A percentile compares a stretch with the other conserved stretches of the same genome.
These are phyloP conservation scores for Pharus latifolius DNA, from an alignment of 176 grass and related monocot genomes.

Conservation along the genomic window DNA sequence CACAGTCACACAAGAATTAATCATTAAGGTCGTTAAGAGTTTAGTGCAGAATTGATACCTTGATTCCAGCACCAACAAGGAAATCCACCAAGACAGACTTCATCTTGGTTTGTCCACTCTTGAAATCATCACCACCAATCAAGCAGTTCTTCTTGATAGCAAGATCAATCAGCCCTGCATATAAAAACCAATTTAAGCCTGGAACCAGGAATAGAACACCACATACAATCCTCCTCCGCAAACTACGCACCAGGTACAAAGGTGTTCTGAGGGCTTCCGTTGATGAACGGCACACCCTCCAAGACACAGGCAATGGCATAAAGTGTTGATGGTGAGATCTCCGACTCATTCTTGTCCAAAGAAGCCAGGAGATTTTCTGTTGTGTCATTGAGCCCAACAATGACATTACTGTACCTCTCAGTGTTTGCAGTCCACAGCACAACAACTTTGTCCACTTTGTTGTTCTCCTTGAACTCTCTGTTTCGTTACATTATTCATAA, in stretches of 20 bases:
- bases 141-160: slow-evolving; percentile 79
- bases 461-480: slow-evolving; percentile 98
- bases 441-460: slow-evolving; percentile 77
- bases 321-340: slow-evolving; percentile 82
- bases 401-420: slow-evolving; percentile 80
- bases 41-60: slow-evolving; percentile 30
- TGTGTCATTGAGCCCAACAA: slow-evolving; percentile 78
- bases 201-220: not conserved
- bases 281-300: slow-evolving; percentile 84
- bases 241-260: slow-evolving; percentile 73
- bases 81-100: slow-evolving; percentile 98
- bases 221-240: not conserved
- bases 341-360: slow-evolving; percentile 61
- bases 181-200: slow-evolving; percentile 10
- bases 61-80: slow-evolving; percentile 95
- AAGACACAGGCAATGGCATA: slow-evolving; percentile 79
- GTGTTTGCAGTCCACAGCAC: slow-evolving; percentile 98
- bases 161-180: slow-evolving; percentile 81
- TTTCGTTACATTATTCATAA: slow-evolving; percentile 18
- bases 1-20: too few species aligned
- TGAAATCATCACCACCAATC: slow-evolving; percentile 98
- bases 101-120: slow-evolving; percentile 98
- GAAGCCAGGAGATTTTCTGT: slow-evolving; percentile 72
- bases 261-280: slow-evolving; percentile 97
- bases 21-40: not conserved